Percentiles rank a stretch among this genome's conserved stretches.
Conservation (phyloP, 257 asterid species). For the Nyctanthes arbortristis region DNA sequence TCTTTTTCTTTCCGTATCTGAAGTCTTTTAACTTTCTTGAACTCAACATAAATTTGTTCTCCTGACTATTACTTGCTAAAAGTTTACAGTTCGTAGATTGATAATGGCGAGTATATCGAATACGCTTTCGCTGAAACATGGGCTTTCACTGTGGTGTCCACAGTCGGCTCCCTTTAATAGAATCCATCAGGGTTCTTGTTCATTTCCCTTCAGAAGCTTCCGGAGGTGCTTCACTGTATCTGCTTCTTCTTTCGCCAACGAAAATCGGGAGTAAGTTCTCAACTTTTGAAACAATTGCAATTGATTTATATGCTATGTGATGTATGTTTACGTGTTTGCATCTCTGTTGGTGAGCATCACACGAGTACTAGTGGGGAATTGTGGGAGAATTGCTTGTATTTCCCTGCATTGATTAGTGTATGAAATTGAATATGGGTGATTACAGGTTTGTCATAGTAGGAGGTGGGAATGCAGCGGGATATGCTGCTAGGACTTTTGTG, state of each 20-base stretch:
- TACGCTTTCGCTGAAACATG: constrained; percentile 64
- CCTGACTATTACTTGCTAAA: constrained; percentile 17
- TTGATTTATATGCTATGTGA: background rate
- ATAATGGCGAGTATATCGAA: constrained; percentile 53
- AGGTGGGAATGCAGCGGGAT: constrained; percentile 97
- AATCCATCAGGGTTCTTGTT: constrained; percentile 25
- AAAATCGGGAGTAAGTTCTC: constrained; percentile 74
- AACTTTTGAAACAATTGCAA: background rate
- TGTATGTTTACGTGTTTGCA: background rate
- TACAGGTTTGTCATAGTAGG: constrained; percentile 87
- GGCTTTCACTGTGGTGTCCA: constrained; percentile 62
- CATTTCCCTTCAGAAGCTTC: constrained; percentile 38
- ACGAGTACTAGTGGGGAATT: too few species aligned
- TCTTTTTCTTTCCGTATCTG: constrained; percentile 7
- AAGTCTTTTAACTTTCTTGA: background rate
- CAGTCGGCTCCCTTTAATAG: constrained; percentile 51
- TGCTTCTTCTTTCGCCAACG: constrained; percentile 78
- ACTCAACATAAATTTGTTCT: constrained; percentile 1
- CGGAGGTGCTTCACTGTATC: constrained; percentile 60
- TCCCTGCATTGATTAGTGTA: background rate
- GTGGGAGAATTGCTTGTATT: background rate
- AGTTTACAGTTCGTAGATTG: constrained; percentile 42
- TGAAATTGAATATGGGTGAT: background rate
- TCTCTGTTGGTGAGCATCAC: too few species aligned
- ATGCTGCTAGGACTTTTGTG: constrained; percentile 84